Evolutionary conservation across 2,329 filamentous ascomycete genomes (phyloP).

Genomic region (Alternaria incomplexa): DNA sequence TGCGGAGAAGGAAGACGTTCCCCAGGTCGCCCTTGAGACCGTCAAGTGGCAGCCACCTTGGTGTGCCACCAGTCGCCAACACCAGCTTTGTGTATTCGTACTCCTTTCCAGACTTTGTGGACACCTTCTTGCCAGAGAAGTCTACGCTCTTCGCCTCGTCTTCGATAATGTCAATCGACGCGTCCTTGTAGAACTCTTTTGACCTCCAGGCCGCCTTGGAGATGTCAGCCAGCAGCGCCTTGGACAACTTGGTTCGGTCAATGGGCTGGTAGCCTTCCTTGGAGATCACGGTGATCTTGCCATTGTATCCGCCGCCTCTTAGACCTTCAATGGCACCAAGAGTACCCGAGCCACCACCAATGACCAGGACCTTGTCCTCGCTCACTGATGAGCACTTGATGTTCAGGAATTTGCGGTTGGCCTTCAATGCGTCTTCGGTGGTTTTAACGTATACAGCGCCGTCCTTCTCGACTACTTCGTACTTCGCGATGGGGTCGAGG

Average conservation of each 20-base stretch:
- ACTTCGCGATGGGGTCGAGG: conserved; percentile 82
- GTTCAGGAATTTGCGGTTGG: conserved; percentile 74
- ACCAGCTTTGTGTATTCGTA: conserved; percentile 85
- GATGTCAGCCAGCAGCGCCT: conserved; percentile 83
- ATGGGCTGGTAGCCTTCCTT: conserved; percentile 86
- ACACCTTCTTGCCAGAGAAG: conserved; percentile 74
- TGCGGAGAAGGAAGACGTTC: conserved; percentile 87
- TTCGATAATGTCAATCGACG: conserved; percentile 62
- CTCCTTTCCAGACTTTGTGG: conserved; percentile 75
- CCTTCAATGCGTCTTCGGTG: conserved; percentile 78
- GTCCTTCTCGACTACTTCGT: conserved; percentile 79
- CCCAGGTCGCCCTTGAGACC: conserved; percentile 81
- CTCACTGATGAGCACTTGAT: conserved; percentile 70
- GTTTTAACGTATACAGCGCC: conserved; percentile 85
- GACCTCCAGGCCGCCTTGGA: conserved; percentile 80
- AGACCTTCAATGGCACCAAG: conserved; percentile 83
- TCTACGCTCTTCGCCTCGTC: conserved; percentile 75
- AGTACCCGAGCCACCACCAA: conserved; percentile 78
- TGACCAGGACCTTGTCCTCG: conserved; percentile 74
- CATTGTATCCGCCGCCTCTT: conserved; percentile 79
- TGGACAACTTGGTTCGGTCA: conserved; percentile 94
- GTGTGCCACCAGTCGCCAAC: conserved; percentile 83
- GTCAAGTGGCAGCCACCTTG: conserved; percentile 75
- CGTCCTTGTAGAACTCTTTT: conserved; percentile 74
- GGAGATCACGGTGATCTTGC: conserved; percentile 81